Base-by-base conservation (phyloP, 257 asterid species). In the Cynanchum wilfordii region DNA sequence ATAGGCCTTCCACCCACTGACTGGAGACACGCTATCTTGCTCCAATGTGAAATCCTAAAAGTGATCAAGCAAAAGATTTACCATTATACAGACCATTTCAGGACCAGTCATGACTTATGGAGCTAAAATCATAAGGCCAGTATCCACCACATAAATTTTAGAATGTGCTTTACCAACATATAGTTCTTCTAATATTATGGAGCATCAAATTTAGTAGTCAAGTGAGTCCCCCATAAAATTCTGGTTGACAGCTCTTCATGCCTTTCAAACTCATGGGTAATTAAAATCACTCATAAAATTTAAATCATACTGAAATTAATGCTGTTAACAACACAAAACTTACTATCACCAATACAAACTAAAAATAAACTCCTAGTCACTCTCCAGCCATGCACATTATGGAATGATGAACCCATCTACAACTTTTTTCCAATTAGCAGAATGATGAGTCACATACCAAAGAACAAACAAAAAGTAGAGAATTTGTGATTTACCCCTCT, bases 1-100 rank as follows among this genome's bases (percentile, higher is more conserved):
- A 80, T 94, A 94, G 66, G 97, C 95, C 85, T 94, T 94, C 99
- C 99, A 94, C 75, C 99, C 99, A 82, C 88, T 79, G 47, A 85
- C 82, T 57, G 98, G 99, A 67, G 79, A 86, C 73, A 92, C 79
- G 45, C 69, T 83, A 76, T 82, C 90, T 81, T 94, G 99, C 87
- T 94, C 99, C 81, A 85, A 56, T 25, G 96, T 91, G 84, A 89
- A 94, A 87, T 94, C 99, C 99, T 94, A 82, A 66, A 54, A 67
- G 40, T 38, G 74, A 66, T 72, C 36, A 66, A 22, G 36, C 45
- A 66, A 75, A 16, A 75, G 40, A 29, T 64, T 71, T 56, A 49
- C 25, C 47, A 69, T 6, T 54, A n/a, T 10, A 49, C 15, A 27
- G 17, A 38, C 45, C 54, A 33, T 40, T 67, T 50, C 33, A 55